Conservation (phyloP, 176 grass and related monocot genomes). For the Thinopyrum elongatum region DNA sequence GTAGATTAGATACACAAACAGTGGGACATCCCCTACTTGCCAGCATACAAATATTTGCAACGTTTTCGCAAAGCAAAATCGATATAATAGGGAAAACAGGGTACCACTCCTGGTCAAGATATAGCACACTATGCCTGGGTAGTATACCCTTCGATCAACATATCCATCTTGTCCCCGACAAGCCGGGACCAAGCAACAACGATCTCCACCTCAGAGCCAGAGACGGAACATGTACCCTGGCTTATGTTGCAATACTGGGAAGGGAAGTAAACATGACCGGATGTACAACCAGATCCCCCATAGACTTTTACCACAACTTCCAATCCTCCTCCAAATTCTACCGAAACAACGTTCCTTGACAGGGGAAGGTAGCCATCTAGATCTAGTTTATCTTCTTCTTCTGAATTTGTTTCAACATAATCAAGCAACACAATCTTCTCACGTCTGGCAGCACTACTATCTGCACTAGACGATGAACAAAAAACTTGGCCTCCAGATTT, state of each 20-base stretch:
- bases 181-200: background rate
- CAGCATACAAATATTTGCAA: background rate
- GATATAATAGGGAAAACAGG: too few species aligned
- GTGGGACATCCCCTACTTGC: too few species aligned
- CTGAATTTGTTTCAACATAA: background rate
- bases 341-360: background rate
- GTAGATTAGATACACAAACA: too few species aligned
- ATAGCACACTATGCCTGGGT: background rate
- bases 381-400: background rate
- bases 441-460: too few species aligned
- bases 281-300: background rate
- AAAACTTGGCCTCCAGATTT: background rate
- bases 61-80: background rate
- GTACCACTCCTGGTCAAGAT: too few species aligned
- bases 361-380: background rate
- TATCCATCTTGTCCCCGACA: background rate
- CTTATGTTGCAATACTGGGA: background rate
- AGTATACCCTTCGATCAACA: background rate
- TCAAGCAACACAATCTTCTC: background rate
- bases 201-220: background rate
- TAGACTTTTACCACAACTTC: background rate
- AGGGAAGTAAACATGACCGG: background rate
- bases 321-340: background rate
- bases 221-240: background rate
- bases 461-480: background rate